Percentiles rank a stretch among this genome's conserved stretches.
Conservation (phyloP, 129 eudicot species). For the Centrapalus pauciflorus region DNA sequence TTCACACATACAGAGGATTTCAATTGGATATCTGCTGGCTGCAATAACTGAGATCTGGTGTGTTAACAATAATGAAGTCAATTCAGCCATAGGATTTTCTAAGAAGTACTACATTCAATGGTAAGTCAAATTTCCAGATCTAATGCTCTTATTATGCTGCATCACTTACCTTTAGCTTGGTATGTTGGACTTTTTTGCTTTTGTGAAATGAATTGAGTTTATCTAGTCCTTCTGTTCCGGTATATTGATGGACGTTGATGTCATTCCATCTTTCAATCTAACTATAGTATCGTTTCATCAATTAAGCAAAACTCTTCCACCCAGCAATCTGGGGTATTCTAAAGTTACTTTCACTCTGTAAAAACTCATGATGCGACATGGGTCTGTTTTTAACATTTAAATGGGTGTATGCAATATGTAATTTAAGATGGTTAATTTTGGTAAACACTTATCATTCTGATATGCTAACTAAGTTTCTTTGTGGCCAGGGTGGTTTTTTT, state of each 20-base stretch:
- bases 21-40: slow-evolving; percentile 80
- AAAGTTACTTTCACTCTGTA: neutral
- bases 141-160: neutral
- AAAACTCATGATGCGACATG: neutral
- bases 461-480: slow-evolving; percentile 11
- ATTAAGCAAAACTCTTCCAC: slow-evolving; percentile 11
- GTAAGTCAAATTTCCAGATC: slow-evolving; percentile 30
- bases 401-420: neutral
- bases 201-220: neutral
- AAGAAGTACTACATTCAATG: slow-evolving; percentile 75
- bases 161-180: neutral
- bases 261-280: neutral
- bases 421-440: neutral
- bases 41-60: slow-evolving; percentile 79
- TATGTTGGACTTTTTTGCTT: neutral
- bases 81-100: slow-evolving; percentile 53
- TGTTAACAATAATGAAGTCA: slow-evolving; percentile 44
- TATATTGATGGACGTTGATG: neutral
- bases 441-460: neutral
- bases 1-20: slow-evolving; percentile 63
- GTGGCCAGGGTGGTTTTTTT: slow-evolving; percentile 41
- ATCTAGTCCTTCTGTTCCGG: slow-evolving; percentile 1
- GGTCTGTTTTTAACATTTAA: slow-evolving; percentile 9
- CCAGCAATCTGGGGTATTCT: neutral
- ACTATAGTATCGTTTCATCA: neutral